Percentiles rank a stretch among this genome's conserved stretches.
phyloP scores from a whole-genome alignment of 352 stramenopile genomes.

The Phytophthora hybrid region DNA sequence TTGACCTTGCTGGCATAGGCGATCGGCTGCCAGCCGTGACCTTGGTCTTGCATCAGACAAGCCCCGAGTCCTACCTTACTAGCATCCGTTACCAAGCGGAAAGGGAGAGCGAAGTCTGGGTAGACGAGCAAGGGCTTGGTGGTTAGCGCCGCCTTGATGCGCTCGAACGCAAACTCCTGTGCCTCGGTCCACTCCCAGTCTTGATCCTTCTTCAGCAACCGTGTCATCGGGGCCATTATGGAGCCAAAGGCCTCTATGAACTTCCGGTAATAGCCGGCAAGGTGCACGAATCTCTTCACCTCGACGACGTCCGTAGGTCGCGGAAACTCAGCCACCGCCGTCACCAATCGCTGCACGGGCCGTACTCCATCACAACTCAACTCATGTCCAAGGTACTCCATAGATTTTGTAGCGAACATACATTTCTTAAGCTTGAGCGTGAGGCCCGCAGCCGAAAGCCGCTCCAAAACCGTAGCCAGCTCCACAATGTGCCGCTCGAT shows the following conservation, averaged over 20 bases:
- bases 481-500: too few relatives aligned
- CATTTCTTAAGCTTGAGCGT: too few relatives aligned
- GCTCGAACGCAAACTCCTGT: not conserved
- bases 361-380: too few relatives aligned
- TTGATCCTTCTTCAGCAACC: slow-evolving; percentile 27
- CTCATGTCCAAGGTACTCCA: too few relatives aligned
- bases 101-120: slow-evolving; percentile 34
- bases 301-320: too few relatives aligned
- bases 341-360: too few relatives aligned
- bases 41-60: slow-evolving; percentile 31
- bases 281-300: too few relatives aligned
- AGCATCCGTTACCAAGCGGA: slow-evolving; percentile 37
- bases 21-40: slow-evolving; percentile 11
- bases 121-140: slow-evolving; percentile 20
- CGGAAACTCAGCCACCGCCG: too few relatives aligned
- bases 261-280: not conserved
- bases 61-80: slow-evolving; percentile 21
- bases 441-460: too few relatives aligned
- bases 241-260: slow-evolving; percentile 28
- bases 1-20: slow-evolving; percentile 31
- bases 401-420: too few relatives aligned
- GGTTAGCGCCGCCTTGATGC: slow-evolving; percentile 19
- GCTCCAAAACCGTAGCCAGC: too few relatives aligned
- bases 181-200: slow-evolving; percentile 23
- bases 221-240: slow-evolving; percentile 22